These are phyloP conservation scores for Lipomyces starkeyi DNA, from an alignment of 805 yeast genomes.

Conservation along the genomic window DNA sequence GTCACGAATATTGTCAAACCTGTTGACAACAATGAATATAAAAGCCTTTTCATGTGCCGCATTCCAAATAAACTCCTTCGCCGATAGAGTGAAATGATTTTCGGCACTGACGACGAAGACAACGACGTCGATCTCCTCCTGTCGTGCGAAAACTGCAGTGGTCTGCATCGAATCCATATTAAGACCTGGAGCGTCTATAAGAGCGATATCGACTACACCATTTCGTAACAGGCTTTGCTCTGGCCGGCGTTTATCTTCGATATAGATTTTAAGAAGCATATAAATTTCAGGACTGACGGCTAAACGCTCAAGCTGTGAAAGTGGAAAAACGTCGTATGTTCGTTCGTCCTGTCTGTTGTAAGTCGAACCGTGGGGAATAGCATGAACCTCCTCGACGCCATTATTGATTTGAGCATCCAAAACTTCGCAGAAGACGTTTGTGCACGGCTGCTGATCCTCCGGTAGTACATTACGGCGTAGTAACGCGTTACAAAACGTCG, in stretches of 20 bases:
- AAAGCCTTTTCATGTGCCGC: conserved; percentile 91
- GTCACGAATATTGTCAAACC: conserved; percentile 84
- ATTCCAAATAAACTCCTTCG: conserved; percentile 87
- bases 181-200: conserved; percentile 97
- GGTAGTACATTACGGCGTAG: conserved; percentile 80
- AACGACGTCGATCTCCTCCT: conserved; percentile 95
- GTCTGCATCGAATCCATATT: conserved; percentile 94
- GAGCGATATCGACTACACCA: conserved; percentile 88
- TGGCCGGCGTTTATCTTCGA: conserved; percentile 71
- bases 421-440: conserved; percentile 94
- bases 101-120: conserved; percentile 96
- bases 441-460: conserved; percentile 97
- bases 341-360: conserved; percentile 65
- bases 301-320: conserved; percentile 66
- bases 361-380: conserved; percentile 58
- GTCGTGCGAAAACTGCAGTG: conserved; percentile 91
- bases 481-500: conserved; percentile 92
- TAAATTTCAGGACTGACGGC: conserved; percentile 74
- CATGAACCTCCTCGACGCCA: conserved; percentile 89
- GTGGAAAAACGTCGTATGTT: conserved; percentile 62
- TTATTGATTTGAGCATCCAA: conserved; percentile 79
- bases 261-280: conserved; percentile 76
- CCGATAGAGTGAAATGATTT: conserved; percentile 92
- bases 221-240: conserved; percentile 77
- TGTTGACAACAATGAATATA: conserved; percentile 91